A percentile compares a stretch with the other conserved stretches of the same genome.
These are phyloP conservation scores for Daldinia loculata DNA, from an alignment of 495 filamentous ascomycete species.

Conservation along the genomic window DNA sequence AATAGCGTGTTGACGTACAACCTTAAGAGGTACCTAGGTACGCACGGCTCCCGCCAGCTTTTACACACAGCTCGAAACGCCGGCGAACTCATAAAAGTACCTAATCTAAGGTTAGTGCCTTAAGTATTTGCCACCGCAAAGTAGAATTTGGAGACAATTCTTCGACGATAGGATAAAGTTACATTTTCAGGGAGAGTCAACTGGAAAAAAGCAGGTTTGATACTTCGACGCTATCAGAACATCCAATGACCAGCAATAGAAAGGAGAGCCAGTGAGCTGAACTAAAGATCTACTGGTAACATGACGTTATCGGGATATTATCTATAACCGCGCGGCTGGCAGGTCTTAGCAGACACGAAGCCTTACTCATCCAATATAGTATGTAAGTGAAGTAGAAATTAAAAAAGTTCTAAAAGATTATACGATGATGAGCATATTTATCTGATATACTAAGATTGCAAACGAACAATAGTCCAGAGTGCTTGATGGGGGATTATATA, in stretches of 20 bases:
- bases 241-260: neutral
- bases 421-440: neutral
- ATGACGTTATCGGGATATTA: neutral
- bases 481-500: neutral
- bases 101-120: neutral
- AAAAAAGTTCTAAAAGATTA: neutral
- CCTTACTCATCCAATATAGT: neutral
- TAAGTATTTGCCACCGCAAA: too few species aligned
- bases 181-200: neutral
- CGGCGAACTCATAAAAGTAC: neutral
- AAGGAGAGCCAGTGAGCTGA: neutral
- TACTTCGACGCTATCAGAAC: neutral
- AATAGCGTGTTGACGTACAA: too few species aligned
- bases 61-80: neutral
- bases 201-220: neutral
- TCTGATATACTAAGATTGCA: neutral
- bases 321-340: neutral
- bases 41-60: neutral
- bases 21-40: too few species aligned
- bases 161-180: neutral
- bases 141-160: neutral
- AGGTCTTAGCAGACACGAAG: too few species aligned
- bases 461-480: neutral
- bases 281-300: neutral
- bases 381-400: neutral